These are phyloP conservation scores for Penicillium sp. DNA, from an alignment of 2,329 filamentous ascomycete species.

Conservation along the genomic window DNA sequence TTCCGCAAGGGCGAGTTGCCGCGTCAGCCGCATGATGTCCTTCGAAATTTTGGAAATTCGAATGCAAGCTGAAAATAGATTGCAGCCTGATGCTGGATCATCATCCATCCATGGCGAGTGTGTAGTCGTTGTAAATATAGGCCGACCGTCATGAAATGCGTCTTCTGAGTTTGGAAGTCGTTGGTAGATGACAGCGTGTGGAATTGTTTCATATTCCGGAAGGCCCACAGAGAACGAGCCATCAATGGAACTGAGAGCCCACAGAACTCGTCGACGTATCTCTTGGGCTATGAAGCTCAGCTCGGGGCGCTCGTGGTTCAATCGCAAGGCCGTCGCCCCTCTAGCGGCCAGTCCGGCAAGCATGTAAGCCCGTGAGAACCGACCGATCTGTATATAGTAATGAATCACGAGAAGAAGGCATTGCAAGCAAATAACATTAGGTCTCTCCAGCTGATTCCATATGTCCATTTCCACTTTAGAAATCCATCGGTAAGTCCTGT, in stretches of 20 bases:
- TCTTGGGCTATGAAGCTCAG: conserved; percentile 15
- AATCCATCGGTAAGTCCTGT: not conserved
- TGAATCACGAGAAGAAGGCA: conserved; percentile 10
- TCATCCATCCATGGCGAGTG: not conserved
- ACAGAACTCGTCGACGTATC: conserved; percentile 14
- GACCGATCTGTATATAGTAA: conserved; percentile 10
- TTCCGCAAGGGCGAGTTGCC: conserved; percentile 12
- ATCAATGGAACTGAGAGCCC: conserved; percentile 14
- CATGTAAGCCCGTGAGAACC: conserved; percentile 16
- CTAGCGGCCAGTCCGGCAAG: conserved; percentile 13
- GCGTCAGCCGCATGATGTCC: conserved; percentile 16
- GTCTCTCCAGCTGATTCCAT: conserved; percentile 11
- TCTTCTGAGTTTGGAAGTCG: conserved; percentile 9
- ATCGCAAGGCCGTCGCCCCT: conserved; percentile 9
- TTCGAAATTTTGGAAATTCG: conserved; percentile 13
- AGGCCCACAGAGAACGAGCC: conserved; percentile 12
- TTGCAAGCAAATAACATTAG: conserved; percentile 9
- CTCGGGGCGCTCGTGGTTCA: conserved; percentile 16
- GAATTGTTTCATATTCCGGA: conserved; percentile 14
- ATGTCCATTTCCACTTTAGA: conserved; percentile 4
- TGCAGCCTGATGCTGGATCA: not conserved
- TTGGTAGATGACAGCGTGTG: conserved; percentile 14
- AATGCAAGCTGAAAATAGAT: conserved; percentile 9
- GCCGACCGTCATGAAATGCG: not conserved
- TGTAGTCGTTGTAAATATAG: not conserved